Percentiles rank a stretch among this genome's conserved stretches.
These are phyloP conservation scores for Meripilus lineatus DNA, from an alignment of 1,284 basidiomycete species.

Conservation along the genomic window DNA sequence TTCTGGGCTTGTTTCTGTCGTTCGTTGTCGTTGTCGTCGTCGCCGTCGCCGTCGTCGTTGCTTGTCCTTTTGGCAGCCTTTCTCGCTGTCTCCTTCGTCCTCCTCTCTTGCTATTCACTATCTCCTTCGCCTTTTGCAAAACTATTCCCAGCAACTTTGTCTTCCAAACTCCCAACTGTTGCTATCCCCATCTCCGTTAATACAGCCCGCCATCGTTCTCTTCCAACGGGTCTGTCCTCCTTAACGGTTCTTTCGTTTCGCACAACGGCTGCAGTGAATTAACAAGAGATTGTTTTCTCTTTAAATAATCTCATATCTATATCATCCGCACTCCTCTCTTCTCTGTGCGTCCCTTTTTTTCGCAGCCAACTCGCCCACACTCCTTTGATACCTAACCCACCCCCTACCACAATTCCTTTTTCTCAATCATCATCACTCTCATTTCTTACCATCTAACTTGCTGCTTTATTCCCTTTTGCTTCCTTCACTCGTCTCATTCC, in stretches of 20 bases:
- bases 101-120: not conserved
- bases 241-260: conserved; percentile 1
- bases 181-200: not conserved
- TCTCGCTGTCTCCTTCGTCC: not conserved
- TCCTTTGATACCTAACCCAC: no score
- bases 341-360: conserved; percentile 52
- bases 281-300: conserved; percentile 38
- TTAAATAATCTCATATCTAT: conserved; percentile 35
- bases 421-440: conserved; percentile 19
- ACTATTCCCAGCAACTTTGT: no score
- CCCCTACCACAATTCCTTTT: no score
- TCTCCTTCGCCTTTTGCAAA: not conserved
- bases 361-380: conserved; percentile 32
- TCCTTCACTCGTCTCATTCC: conserved; percentile 22
- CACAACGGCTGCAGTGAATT: conserved; percentile 1
- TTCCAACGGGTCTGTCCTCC: conserved; percentile 1
- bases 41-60: not conserved
- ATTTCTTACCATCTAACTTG: conserved; percentile 31
- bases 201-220: not conserved
- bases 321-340: conserved; percentile 24
- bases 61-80: conserved; percentile 1
- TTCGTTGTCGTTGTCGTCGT: not conserved
- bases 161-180: no score
- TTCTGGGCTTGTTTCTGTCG: not conserved
- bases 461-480: conserved; percentile 11